Evolutionary conservation across 345 rosid species (phyloP).

Genomic region (Citrus trifoliata): DNA sequence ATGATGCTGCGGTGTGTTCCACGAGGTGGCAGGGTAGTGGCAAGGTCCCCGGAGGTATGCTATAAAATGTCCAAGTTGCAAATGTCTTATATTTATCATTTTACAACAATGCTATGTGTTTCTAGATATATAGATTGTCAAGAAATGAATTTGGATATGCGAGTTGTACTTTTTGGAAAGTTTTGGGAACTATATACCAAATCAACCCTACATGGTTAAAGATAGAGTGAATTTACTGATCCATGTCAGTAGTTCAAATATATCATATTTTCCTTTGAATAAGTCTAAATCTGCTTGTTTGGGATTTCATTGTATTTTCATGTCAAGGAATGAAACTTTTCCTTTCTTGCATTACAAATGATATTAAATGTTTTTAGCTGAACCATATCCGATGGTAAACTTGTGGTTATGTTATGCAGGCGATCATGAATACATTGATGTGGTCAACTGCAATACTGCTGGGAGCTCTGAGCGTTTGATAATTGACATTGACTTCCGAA

Average conservation of each 20-base stretch:
- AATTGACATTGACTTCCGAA: constrained; percentile 80
- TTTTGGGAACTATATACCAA: neutral
- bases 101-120: neutral
- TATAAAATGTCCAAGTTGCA: constrained; percentile 1
- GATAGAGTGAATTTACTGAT: neutral
- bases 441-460: constrained; percentile 35
- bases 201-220: neutral
- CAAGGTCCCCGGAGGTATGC: constrained; percentile 93
- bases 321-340: neutral
- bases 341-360: neutral
- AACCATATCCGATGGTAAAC: neutral
- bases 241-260: neutral
- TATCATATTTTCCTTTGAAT: neutral
- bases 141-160: neutral
- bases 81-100: neutral
- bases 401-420: constrained; percentile 42
- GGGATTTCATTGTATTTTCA: neutral
- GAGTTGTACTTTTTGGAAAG: neutral
- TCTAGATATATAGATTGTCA: neutral
- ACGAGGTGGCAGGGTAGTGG: constrained; percentile 78
- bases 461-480: constrained; percentile 70
- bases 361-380: neutral
- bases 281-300: neutral
- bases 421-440: constrained; percentile 84
- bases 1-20: constrained; percentile 81